Percentiles rank a stretch among this genome's conserved stretches.
Evolutionary conservation across 2,329 filamentous ascomycete genomes (phyloP).

Genomic region (Sordariomycetes sp.): DNA sequence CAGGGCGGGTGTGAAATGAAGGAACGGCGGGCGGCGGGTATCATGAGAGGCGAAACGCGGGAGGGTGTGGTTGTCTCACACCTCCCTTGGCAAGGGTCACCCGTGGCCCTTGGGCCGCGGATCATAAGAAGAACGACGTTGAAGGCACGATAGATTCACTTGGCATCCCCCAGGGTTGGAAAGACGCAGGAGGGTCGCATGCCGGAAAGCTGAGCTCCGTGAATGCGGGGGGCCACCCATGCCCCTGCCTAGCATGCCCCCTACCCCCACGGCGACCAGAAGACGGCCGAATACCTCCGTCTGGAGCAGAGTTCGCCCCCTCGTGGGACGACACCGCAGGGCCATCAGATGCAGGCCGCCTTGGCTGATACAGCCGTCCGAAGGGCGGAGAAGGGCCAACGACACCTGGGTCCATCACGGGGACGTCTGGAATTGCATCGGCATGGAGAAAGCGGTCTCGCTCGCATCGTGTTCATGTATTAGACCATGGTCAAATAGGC

Average conservation of each 20-base stretch:
- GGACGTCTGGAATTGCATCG: no score
- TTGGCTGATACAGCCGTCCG: no score
- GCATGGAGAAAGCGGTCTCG: no score
- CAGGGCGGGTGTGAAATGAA: not conserved
- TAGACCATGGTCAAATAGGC: no score
- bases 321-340: no score
- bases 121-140: not conserved
- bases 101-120: not conserved
- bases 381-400: no score
- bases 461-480: no score
- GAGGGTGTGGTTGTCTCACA: slow-evolving; percentile 1
- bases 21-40: not conserved
- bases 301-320: no score
- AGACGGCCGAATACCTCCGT: not conserved
- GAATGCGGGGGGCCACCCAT: not conserved
- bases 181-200: not conserved
- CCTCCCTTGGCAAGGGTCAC: slow-evolving; percentile 1
- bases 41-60: slow-evolving; percentile 1
- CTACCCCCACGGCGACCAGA: not conserved
- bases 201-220: slow-evolving; percentile 1
- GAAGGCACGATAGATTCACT: not conserved
- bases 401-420: no score
- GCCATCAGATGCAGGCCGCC: no score
- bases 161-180: slow-evolving; percentile 2
- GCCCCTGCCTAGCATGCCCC: not conserved